Evolutionary conservation across 176 grass and related monocot genomes (phyloP).

Genomic region (Eleusine coracana): DNA sequence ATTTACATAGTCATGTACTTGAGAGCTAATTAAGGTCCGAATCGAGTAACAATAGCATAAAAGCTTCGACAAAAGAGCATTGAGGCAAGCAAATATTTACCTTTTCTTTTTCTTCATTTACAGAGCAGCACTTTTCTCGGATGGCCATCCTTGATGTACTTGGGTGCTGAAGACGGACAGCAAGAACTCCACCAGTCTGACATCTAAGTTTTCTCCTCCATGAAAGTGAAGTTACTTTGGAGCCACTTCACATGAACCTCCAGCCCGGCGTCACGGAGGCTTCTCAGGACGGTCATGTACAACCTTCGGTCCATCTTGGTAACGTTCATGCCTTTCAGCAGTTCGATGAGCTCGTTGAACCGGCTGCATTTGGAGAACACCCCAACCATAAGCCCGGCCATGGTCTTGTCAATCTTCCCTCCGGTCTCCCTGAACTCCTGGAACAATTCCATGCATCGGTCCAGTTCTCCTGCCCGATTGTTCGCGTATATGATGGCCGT

Average conservation of each 20-base stretch:
- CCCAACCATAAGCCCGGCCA: conserved; percentile 78
- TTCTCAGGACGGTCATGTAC: conserved; percentile 63
- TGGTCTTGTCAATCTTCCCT: conserved; percentile 63
- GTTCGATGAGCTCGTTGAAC: conserved; percentile 74
- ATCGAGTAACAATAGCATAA: conserved; percentile 17
- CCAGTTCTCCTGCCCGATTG: conserved; percentile 66
- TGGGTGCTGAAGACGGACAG: conserved; percentile 21
- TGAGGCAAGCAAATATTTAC: conserved; percentile 52
- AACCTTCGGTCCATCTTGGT: conserved; percentile 66
- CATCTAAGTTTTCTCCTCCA: conserved; percentile 72
- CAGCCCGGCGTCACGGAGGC: conserved; percentile 71
- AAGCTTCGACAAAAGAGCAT: conserved; percentile 22
- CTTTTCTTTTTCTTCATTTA: conserved; percentile 32
- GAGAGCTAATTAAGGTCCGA: conserved; percentile 19
- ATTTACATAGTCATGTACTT: conserved; percentile 46
- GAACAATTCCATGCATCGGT: conserved; percentile 67
- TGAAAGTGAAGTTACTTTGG: conserved; percentile 63
- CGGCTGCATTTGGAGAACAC: conserved; percentile 69
- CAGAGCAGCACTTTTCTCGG: conserved; percentile 7
- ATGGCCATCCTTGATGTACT: neutral
- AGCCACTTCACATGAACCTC: conserved; percentile 77
- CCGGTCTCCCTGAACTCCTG: conserved; percentile 67
- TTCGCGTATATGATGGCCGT: conserved; percentile 75
- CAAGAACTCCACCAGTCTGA: neutral
- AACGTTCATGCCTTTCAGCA: conserved; percentile 61